Conservation (phyloP, 2,329 filamentous ascomycete genomes). For the Ceratocystis variospora region DNA sequence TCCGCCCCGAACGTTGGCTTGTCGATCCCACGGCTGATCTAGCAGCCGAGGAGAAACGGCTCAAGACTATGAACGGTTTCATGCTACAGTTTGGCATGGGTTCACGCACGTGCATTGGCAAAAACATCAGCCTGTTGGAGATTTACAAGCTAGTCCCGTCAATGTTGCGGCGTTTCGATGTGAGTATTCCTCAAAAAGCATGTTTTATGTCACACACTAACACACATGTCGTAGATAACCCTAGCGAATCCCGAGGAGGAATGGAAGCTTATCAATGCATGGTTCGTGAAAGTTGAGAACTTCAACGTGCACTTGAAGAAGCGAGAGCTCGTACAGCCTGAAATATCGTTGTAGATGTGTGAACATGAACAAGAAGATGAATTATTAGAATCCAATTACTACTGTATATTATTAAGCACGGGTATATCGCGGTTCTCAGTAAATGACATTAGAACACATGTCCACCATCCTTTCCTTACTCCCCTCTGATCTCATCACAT, state of each 20-base stretch:
- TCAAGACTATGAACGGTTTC: constrained; percentile 53
- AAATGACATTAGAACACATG: neutral
- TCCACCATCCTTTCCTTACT: neutral
- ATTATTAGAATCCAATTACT: neutral
- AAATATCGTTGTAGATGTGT: neutral
- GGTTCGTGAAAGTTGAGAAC: constrained; percentile 49
- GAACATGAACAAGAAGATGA: neutral
- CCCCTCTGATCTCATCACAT: neutral
- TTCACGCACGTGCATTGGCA: constrained; percentile 54
- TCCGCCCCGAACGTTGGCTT: constrained; percentile 55
- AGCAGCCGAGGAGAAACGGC: constrained; percentile 35
- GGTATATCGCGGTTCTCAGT: constrained; percentile 10
- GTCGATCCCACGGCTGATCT: constrained; percentile 29
- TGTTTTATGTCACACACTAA: neutral
- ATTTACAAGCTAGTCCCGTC: constrained; percentile 50
- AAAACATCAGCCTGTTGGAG: constrained; percentile 49
- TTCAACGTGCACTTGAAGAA: constrained; percentile 36
- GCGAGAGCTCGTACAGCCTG: constrained; percentile 22
- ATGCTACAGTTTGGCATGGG: constrained; percentile 65
- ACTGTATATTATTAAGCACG: constrained; percentile 8
- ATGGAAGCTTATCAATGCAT: constrained; percentile 46
- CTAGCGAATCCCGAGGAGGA: constrained; percentile 35
- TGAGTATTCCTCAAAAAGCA: constrained; percentile 23
- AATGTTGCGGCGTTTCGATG: constrained; percentile 51
- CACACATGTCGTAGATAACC: constrained; percentile 1